Evolutionary conservation across 2,329 filamentous ascomycete genomes (phyloP).

Genomic region (Xylaria hypoxylon): DNA sequence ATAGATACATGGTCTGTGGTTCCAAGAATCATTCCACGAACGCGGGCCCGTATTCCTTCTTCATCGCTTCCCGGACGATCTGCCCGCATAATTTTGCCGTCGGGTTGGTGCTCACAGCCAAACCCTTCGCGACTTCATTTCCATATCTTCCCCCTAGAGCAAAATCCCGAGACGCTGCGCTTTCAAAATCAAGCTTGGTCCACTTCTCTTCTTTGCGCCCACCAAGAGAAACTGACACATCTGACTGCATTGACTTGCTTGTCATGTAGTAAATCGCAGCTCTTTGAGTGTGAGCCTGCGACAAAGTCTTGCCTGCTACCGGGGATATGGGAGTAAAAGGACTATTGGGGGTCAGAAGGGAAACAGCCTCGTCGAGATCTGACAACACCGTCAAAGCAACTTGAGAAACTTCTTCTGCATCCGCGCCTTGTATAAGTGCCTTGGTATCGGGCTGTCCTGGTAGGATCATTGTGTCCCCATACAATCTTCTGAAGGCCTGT

Average conservation of each 20-base stretch:
- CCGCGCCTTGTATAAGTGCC: constrained; percentile 57
- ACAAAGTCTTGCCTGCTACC: constrained; percentile 73
- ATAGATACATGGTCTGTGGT: neutral
- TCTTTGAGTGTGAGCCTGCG: constrained; percentile 78
- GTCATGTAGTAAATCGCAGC: constrained; percentile 73
- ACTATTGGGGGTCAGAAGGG: constrained; percentile 66
- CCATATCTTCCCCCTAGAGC: constrained; percentile 73
- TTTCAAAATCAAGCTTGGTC: constrained; percentile 69
- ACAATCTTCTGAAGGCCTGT: constrained; percentile 71
- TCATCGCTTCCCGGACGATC: constrained; percentile 77
- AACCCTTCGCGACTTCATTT: constrained; percentile 71
- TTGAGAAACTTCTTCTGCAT: constrained; percentile 53
- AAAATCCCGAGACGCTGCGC: constrained; percentile 71
- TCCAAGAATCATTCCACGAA: constrained; percentile 53
- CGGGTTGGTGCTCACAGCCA: constrained; percentile 74
- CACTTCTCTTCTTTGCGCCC: constrained; percentile 61
- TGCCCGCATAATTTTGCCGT: constrained; percentile 76
- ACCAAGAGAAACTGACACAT: constrained; percentile 53
- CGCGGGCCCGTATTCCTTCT: constrained; percentile 71
- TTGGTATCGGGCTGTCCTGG: constrained; percentile 53
- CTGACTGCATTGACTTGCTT: constrained; percentile 60
- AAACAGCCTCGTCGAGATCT: constrained; percentile 70
- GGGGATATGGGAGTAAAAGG: constrained; percentile 68
- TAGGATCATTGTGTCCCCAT: constrained; percentile 70
- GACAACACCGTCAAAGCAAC: constrained; percentile 58